phyloP scores from a whole-genome alignment of 2,329 filamentous ascomycete species.

The Trichoderma sp. region DNA sequence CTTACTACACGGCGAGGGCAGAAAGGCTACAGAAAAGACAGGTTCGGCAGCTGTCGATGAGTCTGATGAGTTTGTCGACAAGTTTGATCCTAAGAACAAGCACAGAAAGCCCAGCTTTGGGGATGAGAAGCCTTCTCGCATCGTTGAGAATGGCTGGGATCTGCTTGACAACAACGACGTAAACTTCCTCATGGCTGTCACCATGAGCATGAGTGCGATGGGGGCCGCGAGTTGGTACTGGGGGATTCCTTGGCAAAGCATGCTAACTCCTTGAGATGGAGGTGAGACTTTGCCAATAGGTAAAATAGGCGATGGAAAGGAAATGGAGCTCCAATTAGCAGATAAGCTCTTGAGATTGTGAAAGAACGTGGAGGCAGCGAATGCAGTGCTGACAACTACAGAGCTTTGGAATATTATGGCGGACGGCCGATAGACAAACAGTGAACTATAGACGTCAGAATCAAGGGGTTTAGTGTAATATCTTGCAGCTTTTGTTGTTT shows the following conservation, averaged over 20 bases:
- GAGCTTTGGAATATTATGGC: not conserved
- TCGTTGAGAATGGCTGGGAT: slow-evolving; percentile 68
- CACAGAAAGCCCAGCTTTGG: slow-evolving; percentile 56
- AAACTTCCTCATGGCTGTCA: slow-evolving; percentile 85
- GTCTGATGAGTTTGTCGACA: slow-evolving; percentile 41
- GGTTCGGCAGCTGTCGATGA: slow-evolving; percentile 39
- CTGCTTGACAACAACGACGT: slow-evolving; percentile 93
- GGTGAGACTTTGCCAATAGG: not conserved
- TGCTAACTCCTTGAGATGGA: slow-evolving; percentile 3
- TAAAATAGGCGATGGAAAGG: not conserved
- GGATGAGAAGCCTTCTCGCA: slow-evolving; percentile 59
- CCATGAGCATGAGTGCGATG: slow-evolving; percentile 81
- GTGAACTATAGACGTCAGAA: not conserved
- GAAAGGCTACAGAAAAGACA: slow-evolving; percentile 45
- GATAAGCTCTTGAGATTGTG: not conserved
- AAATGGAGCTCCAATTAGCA: not conserved
- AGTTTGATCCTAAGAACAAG: slow-evolving; percentile 54
- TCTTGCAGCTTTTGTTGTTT: not conserved
- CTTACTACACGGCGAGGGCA: slow-evolving; percentile 47
- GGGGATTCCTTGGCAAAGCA: slow-evolving; percentile 47
- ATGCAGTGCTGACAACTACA: not conserved
- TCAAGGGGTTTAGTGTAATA: not conserved
- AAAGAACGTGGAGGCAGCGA: not conserved
- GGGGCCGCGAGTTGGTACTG: slow-evolving; percentile 61
- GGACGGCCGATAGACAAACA: not conserved